Evolutionary conservation across 2,329 filamentous ascomycete species (phyloP).

Genomic region (Byssoonygena ceratinophila): DNA sequence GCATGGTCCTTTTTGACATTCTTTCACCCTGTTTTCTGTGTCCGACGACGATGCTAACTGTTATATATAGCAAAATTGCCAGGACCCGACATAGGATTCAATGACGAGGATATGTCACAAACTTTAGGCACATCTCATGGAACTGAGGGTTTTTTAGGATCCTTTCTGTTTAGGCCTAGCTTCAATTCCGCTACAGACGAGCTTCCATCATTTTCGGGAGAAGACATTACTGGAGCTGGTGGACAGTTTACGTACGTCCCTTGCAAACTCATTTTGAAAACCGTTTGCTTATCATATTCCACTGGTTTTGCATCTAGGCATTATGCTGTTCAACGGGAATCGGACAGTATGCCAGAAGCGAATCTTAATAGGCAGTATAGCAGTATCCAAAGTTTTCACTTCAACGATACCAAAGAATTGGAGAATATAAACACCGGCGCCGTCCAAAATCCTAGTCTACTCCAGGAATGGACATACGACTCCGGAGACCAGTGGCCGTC

Average conservation of each 20-base stretch:
- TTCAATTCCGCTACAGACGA: neutral
- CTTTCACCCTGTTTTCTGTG: neutral
- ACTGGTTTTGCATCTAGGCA: neutral
- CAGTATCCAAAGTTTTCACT: neutral
- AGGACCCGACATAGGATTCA: neutral
- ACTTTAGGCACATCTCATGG: slow-evolving; percentile 1
- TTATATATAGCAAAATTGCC: slow-evolving; percentile 1
- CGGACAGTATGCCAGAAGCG: neutral
- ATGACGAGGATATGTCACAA: neutral
- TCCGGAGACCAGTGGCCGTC: neutral
- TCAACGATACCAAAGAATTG: neutral
- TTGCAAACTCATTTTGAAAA: neutral
- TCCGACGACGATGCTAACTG: neutral
- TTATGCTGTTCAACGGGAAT: neutral
- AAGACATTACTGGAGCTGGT: slow-evolving; percentile 1
- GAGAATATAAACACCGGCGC: neutral
- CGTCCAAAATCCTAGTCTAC: neutral
- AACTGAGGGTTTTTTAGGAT: neutral
- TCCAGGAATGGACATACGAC: neutral
- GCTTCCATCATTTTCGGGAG: neutral
- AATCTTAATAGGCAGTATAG: neutral
- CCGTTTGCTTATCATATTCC: neutral
- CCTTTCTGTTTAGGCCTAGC: neutral
- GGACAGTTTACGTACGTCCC: slow-evolving; percentile 7
- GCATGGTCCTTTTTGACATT: neutral